Conservation (phyloP, 345 rosid species). For the Noccaea caerulescens region DNA sequence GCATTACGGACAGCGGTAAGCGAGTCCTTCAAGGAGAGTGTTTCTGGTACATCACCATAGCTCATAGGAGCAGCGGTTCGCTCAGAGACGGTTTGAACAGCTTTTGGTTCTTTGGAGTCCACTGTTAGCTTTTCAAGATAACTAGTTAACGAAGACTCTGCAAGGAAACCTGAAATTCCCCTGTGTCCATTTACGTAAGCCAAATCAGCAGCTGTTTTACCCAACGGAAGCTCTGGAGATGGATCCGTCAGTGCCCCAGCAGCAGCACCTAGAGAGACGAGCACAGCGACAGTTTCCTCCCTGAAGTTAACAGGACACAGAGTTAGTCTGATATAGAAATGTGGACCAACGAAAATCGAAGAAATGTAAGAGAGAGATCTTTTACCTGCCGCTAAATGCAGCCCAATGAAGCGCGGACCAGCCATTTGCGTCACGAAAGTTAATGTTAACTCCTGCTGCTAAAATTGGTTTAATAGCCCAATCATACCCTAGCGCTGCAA, state of each 20-base stretch:
- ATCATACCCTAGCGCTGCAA: constrained; percentile 84
- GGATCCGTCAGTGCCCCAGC: constrained; percentile 79
- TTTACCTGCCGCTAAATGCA: constrained; percentile 87
- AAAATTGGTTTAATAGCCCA: constrained; percentile 81
- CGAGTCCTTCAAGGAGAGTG: constrained; percentile 78
- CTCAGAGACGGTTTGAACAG: constrained; percentile 69
- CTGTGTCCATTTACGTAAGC: constrained; percentile 87
- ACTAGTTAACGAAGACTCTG: constrained; percentile 82
- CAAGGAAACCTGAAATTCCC: constrained; percentile 93
- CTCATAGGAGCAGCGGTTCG: constrained; percentile 63
- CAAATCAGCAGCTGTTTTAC: constrained; percentile 88
- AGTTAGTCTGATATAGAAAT: constrained; percentile 15
- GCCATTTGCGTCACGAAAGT: constrained; percentile 89
- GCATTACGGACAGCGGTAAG: constrained; percentile 86
- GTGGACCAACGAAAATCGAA: not conserved
- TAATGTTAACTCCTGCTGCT: constrained; percentile 75
- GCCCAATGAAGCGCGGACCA: constrained; percentile 99
- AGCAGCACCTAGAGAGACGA: constrained; percentile 73
- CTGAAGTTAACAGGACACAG: constrained; percentile 49
- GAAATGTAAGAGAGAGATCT: constrained; percentile 35
- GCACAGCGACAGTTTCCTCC: constrained; percentile 81
- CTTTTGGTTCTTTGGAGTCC: constrained; percentile 58
- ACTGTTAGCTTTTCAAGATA: constrained; percentile 62
- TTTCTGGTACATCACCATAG: constrained; percentile 61
- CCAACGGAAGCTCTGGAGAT: constrained; percentile 76